phyloP scores from a whole-genome alignment of 495 filamentous ascomycete genomes.

The Gamarada debralockiae region DNA sequence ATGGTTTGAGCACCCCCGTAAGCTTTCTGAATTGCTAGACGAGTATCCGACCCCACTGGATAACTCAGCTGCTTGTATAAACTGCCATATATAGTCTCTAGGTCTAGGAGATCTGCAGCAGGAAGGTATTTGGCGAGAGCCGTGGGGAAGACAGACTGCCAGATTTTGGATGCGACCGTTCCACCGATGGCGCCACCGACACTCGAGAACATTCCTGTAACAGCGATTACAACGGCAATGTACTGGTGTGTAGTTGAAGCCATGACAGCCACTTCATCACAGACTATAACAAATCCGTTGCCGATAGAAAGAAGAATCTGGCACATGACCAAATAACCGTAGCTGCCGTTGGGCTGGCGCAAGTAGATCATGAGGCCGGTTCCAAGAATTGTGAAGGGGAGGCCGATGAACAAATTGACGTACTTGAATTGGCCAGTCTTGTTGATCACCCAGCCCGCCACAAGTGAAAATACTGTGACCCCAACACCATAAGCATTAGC shows the following conservation, averaged over 20 bases:
- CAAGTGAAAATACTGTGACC: too few species aligned
- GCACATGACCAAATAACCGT: conserved; percentile 70
- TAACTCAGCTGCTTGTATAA: conserved; percentile 57
- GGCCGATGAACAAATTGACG: conserved; percentile 47
- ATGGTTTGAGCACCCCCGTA: conserved; percentile 49
- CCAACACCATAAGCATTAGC: too few species aligned
- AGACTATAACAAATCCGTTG: conserved; percentile 55
- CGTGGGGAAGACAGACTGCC: conserved; percentile 53
- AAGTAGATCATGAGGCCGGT: conserved; percentile 73
- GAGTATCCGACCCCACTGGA: conserved; percentile 48
- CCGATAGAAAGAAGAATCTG: conserved; percentile 74
- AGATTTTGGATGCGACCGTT: conserved; percentile 60
- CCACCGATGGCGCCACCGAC: conserved; percentile 63
- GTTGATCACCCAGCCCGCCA: too few species aligned
- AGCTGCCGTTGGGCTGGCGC: conserved; percentile 46
- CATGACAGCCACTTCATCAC: conserved; percentile 63
- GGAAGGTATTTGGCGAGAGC: conserved; percentile 55
- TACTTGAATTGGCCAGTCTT: conserved; percentile 51
- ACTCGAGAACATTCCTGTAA: conserved; percentile 54
- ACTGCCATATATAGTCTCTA: conserved; percentile 50
- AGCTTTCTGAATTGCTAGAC: conserved; percentile 55
- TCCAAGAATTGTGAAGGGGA: conserved; percentile 60
- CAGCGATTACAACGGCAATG: conserved; percentile 59
- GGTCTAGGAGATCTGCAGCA: conserved; percentile 29
- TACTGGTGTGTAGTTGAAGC: conserved; percentile 59